These are phyloP conservation scores for Triangularia setosa DNA, from an alignment of 2,329 filamentous ascomycete genomes.

Conservation along the genomic window DNA sequence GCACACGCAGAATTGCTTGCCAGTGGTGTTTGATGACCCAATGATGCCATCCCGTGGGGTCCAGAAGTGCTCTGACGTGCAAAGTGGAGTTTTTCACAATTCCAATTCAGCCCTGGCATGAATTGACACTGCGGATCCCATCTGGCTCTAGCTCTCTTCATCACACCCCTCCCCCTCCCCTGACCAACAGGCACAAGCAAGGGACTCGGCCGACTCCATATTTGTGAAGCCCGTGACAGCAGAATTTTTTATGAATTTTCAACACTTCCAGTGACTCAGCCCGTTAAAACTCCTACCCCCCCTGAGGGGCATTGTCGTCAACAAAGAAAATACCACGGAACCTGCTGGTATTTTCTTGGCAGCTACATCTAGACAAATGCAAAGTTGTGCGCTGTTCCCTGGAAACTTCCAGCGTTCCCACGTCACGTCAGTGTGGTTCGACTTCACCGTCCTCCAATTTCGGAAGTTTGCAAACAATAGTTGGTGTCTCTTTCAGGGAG, in stretches of 20 bases:
- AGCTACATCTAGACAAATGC: neutral
- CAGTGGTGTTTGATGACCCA: neutral
- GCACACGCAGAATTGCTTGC: conserved; percentile 5
- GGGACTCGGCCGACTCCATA: neutral
- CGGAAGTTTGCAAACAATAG: conserved; percentile 1
- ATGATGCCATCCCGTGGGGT: conserved; percentile 9
- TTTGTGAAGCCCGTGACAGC: neutral
- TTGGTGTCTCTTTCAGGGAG: neutral
- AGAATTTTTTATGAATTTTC: conserved; percentile 3
- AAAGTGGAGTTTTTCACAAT: neutral
- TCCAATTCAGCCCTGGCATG: conserved; percentile 5
- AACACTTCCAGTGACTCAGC: conserved; percentile 1
- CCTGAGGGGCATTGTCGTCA: neutral
- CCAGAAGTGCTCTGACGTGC: neutral
- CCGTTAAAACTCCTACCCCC: conserved; percentile 2
- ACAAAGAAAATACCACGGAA: neutral
- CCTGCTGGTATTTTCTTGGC: neutral
- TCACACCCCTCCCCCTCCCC: neutral
- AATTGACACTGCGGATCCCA: neutral
- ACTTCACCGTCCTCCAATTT: conserved; percentile 9
- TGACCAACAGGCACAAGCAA: neutral
- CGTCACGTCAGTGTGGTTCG: no score
- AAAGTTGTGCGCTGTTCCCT: neutral
- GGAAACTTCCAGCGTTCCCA: conserved; percentile 1
- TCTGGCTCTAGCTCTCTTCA: neutral